phyloP scores from a whole-genome alignment of 2,329 filamentous ascomycete genomes.

The Fusarium equiseti region DNA sequence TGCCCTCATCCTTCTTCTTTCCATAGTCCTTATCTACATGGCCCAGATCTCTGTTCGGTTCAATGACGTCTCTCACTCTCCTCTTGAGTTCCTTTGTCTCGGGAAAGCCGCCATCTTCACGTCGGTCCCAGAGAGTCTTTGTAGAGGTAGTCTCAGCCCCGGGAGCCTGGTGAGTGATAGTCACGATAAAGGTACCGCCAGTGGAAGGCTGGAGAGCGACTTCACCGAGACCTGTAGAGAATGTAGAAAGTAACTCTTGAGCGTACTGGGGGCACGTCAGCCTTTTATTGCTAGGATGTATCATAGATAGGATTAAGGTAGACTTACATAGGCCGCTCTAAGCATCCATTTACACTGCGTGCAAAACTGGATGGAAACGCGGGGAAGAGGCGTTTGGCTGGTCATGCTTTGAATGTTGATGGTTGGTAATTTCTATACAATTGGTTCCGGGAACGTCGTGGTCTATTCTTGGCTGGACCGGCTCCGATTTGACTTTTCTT shows the following conservation, averaged over 20 bases:
- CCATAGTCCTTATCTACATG: slow-evolving; percentile 76
- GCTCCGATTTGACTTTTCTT: slow-evolving; percentile 21
- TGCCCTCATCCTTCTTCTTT: slow-evolving; percentile 13
- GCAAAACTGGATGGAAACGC: slow-evolving; percentile 90
- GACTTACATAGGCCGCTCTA: slow-evolving; percentile 82
- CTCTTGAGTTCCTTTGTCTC: slow-evolving; percentile 94
- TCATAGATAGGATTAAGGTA: background rate
- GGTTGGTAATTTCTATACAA: slow-evolving; percentile 2
- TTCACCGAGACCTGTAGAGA: slow-evolving; percentile 85
- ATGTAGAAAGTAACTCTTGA: slow-evolving; percentile 95
- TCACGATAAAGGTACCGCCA: slow-evolving; percentile 84
- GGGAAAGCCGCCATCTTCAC: slow-evolving; percentile 87
- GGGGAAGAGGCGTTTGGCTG: slow-evolving; percentile 60
- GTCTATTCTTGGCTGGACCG: slow-evolving; percentile 9
- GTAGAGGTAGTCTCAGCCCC: slow-evolving; percentile 46
- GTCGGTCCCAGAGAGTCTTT: slow-evolving; percentile 87
- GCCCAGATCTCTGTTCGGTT: slow-evolving; percentile 81
- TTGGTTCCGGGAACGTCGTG: slow-evolving; percentile 31
- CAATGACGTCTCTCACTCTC: slow-evolving; percentile 82
- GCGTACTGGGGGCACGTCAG: slow-evolving; percentile 71
- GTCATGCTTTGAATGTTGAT: slow-evolving; percentile 21
- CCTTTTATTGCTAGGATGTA: background rate
- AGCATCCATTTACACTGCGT: slow-evolving; percentile 96
- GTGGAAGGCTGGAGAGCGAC: slow-evolving; percentile 87
- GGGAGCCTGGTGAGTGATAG: slow-evolving; percentile 62